phyloP scores from a whole-genome alignment of 1,284 basidiomycete species.

The Malassezia caprae region DNA sequence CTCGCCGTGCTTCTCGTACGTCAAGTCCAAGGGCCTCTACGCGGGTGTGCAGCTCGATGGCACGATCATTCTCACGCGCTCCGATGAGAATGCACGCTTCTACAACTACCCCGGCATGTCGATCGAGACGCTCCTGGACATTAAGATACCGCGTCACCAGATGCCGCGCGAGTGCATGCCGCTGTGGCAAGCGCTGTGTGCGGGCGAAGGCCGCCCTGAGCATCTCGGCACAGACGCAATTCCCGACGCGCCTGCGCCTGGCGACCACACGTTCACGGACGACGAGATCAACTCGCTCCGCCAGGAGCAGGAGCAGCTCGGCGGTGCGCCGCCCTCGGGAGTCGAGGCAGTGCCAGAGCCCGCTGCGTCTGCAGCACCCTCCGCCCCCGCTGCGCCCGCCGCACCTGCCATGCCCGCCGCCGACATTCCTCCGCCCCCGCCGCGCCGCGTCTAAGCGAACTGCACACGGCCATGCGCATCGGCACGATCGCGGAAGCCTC shows the following conservation, averaged over 20 bases:
- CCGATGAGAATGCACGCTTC: slow-evolving; percentile 38
- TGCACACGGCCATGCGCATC: slow-evolving; percentile 11
- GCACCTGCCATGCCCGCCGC: slow-evolving; percentile 50
- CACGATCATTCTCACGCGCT: slow-evolving; percentile 35
- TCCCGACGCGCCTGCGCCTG: slow-evolving; percentile 29
- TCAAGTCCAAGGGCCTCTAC: slow-evolving; percentile 48
- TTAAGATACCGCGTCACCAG: slow-evolving; percentile 20
- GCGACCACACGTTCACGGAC: slow-evolving; percentile 28
- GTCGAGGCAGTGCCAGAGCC: slow-evolving; percentile 20
- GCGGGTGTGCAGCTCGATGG: slow-evolving; percentile 46
- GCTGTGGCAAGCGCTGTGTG: slow-evolving; percentile 40
- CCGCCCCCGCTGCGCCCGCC: no score
- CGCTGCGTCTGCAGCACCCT: no score
- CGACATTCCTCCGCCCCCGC: slow-evolving; percentile 52
- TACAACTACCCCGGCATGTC: slow-evolving; percentile 28
- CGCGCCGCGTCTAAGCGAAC: slow-evolving; percentile 2
- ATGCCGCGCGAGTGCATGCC: slow-evolving; percentile 25
- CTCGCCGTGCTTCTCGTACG: slow-evolving; percentile 43
- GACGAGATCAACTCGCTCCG: slow-evolving; percentile 40
- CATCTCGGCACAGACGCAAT: slow-evolving; percentile 34
- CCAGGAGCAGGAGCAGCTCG: slow-evolving; percentile 20
- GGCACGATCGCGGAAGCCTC: slow-evolving; percentile 27
- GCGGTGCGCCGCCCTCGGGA: not conserved
- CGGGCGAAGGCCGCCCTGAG: slow-evolving; percentile 33
- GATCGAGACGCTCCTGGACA: slow-evolving; percentile 25